phyloP scores from a whole-genome alignment of 1,284 basidiomycete genomes.

The Vanrija sp. region DNA sequence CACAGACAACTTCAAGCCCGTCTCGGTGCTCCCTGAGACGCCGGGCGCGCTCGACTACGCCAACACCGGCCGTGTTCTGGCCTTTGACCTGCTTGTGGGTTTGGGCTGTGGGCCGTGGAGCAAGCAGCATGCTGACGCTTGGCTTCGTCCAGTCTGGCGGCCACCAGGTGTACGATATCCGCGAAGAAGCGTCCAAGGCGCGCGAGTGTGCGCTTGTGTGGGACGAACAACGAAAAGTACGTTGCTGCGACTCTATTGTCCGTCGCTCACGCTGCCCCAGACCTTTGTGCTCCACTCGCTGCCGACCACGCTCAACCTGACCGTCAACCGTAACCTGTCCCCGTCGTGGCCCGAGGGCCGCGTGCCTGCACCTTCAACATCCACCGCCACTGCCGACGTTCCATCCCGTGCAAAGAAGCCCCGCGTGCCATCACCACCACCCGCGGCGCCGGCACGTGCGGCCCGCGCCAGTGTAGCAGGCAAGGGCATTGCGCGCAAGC shows the following conservation, averaged over 20 bases:
- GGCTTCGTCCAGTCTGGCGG: slow-evolving; percentile 14
- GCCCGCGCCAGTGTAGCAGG: neutral
- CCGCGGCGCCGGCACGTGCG: neutral
- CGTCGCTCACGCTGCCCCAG: slow-evolving; percentile 2
- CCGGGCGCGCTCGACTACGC: slow-evolving; percentile 23
- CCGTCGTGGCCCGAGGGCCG: slow-evolving; percentile 1
- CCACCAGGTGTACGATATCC: slow-evolving; percentile 38
- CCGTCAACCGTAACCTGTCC: slow-evolving; percentile 29
- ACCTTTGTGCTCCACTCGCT: slow-evolving; percentile 22
- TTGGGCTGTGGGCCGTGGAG: too few relatives aligned
- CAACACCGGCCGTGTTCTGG: slow-evolving; percentile 1
- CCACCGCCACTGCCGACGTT: neutral
- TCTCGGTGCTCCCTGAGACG: slow-evolving; percentile 27
- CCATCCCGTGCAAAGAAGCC: neutral
- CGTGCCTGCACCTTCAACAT: too few relatives aligned
- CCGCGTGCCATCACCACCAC: neutral
- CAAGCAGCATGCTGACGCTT: too few relatives aligned
- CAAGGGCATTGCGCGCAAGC: slow-evolving; percentile 7
- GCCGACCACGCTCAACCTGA: slow-evolving; percentile 30
- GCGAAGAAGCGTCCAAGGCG: slow-evolving; percentile 32
- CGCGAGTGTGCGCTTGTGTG: slow-evolving; percentile 44
- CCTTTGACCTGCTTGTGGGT: slow-evolving; percentile 5
- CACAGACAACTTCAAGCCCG: slow-evolving; percentile 44
- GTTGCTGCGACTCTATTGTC: neutral
- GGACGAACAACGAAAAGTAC: slow-evolving; percentile 29